A percentile compares a stretch with the other conserved stretches of the same genome.
Evolutionary conservation across 768 basidiomycete genomes (phyloP).

Genomic region (Polyporus arcularius): DNA sequence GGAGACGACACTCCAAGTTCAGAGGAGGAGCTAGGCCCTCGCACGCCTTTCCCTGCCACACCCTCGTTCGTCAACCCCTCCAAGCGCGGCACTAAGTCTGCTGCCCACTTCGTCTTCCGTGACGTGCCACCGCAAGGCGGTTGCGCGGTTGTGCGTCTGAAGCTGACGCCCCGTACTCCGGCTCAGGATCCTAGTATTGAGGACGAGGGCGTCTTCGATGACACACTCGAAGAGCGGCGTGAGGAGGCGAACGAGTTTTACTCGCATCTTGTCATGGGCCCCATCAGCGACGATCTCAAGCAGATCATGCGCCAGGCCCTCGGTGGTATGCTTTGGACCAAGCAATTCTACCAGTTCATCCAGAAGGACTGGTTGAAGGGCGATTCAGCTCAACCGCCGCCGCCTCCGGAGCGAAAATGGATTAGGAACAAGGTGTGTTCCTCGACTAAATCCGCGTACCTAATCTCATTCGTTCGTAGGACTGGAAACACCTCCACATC

Average conservation of each 20-base stretch:
- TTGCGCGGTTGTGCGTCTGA: slow-evolving; percentile 92
- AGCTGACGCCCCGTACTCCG: slow-evolving; percentile 77
- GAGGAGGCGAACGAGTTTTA: slow-evolving; percentile 98
- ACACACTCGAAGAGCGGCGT: slow-evolving; percentile 84
- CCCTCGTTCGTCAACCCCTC: slow-evolving; percentile 81
- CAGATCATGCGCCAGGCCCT: slow-evolving; percentile 97
- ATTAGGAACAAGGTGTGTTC: slow-evolving; percentile 75
- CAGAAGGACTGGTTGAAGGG: slow-evolving; percentile 97
- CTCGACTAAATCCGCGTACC: not conserved
- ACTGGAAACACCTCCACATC: slow-evolving; percentile 95
- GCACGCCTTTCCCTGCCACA: slow-evolving; percentile 57
- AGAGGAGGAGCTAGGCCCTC: slow-evolving; percentile 51
- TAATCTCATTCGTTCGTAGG: slow-evolving; percentile 42
- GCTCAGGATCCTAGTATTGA: slow-evolving; percentile 79
- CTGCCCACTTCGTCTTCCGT: slow-evolving; percentile 85
- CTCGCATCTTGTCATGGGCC: slow-evolving; percentile 71
- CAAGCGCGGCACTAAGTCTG: slow-evolving; percentile 87
- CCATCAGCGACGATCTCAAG: slow-evolving; percentile 88
- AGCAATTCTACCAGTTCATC: slow-evolving; percentile 95
- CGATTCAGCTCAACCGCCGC: slow-evolving; percentile 92
- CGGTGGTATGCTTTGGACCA: slow-evolving; percentile 97
- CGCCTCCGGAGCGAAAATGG: slow-evolving; percentile 84
- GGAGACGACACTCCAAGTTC: slow-evolving; percentile 34
- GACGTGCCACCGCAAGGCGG: slow-evolving; percentile 91
- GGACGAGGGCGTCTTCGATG: slow-evolving; percentile 90